These are phyloP conservation scores for Diatrype stigma DNA, from an alignment of 2,329 filamentous ascomycete genomes.

Conservation along the genomic window DNA sequence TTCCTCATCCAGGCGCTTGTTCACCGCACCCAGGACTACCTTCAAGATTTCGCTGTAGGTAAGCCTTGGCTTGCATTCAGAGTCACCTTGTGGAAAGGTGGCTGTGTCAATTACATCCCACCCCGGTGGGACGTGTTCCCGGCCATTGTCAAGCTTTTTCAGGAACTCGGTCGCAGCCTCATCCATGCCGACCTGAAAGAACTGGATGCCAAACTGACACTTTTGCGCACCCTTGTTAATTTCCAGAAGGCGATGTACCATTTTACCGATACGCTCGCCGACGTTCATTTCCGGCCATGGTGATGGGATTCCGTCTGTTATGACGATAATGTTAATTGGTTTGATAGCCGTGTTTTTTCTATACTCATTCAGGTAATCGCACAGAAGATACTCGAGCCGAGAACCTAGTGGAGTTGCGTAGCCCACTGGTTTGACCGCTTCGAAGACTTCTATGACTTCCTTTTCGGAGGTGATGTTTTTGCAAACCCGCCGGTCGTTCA, in stretches of 20 bases:
- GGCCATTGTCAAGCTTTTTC: slow-evolving; percentile 68
- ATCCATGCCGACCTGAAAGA: slow-evolving; percentile 88
- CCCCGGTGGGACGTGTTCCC: slow-evolving; percentile 41
- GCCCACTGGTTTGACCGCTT: slow-evolving; percentile 61
- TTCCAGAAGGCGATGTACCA: slow-evolving; percentile 50
- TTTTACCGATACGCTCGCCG: slow-evolving; percentile 61
- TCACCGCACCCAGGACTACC: slow-evolving; percentile 73
- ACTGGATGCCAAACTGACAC: slow-evolving; percentile 88
- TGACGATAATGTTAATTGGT: slow-evolving; percentile 85
- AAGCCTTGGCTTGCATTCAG: slow-evolving; percentile 41
- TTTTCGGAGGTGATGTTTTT: slow-evolving; percentile 55
- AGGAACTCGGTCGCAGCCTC: slow-evolving; percentile 63
- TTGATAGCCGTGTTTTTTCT: slow-evolving; percentile 50
- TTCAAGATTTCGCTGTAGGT: slow-evolving; percentile 74
- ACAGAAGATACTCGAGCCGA: slow-evolving; percentile 66
- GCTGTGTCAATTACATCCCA: slow-evolving; percentile 93
- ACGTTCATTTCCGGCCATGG: slow-evolving; percentile 71
- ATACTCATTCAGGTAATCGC: slow-evolving; percentile 62
- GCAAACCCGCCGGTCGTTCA: too few species aligned
- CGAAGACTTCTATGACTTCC: slow-evolving; percentile 66
- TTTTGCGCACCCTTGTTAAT: slow-evolving; percentile 64
- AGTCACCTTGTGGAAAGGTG: slow-evolving; percentile 60
- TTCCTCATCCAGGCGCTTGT: slow-evolving; percentile 57
- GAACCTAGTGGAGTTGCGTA: slow-evolving; percentile 78
- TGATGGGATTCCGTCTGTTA: slow-evolving; percentile 84